phyloP scores from a whole-genome alignment of 345 rosid species.

The Brassica rapa region DNA sequence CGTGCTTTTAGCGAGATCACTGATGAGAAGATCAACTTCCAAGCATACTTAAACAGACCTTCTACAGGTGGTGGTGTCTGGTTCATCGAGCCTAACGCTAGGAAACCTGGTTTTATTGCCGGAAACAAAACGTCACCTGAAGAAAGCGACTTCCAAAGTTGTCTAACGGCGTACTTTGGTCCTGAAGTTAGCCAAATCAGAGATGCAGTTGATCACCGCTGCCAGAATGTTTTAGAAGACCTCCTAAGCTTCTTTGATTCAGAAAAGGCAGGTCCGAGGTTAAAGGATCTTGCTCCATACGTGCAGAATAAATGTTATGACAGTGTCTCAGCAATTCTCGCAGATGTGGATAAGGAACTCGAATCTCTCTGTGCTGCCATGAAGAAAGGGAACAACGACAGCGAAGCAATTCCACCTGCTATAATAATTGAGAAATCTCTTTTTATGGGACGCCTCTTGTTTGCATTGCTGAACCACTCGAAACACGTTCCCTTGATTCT shows the following conservation, averaged over 20 bases:
- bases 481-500: conserved; percentile 78
- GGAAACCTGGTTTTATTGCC: conserved; percentile 51
- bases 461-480: conserved; percentile 80
- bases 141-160: conserved; percentile 73
- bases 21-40: conserved; percentile 65
- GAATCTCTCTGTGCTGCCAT: conserved; percentile 57
- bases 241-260: conserved; percentile 88
- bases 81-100: conserved; percentile 78
- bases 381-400: conserved; percentile 47
- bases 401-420: conserved; percentile 50
- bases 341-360: conserved; percentile 66
- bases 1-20: conserved; percentile 45
- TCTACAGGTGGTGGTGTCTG: conserved; percentile 93
- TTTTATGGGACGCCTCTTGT: conserved; percentile 88
- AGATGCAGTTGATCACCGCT: conserved; percentile 80
- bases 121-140: conserved; percentile 54
- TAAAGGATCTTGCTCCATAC: conserved; percentile 75
- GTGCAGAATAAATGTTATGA: conserved; percentile 81
- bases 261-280: conserved; percentile 80
- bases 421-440: conserved; percentile 82
- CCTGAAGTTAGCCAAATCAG: conserved; percentile 82
- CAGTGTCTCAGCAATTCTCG: conserved; percentile 66
- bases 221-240: conserved; percentile 77
- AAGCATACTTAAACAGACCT: conserved; percentile 77
- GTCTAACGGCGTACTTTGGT: conserved; percentile 86